Base-by-base conservation (phyloP, 1,284 basidiomycete species). In the Ustilago crameri region DNA sequence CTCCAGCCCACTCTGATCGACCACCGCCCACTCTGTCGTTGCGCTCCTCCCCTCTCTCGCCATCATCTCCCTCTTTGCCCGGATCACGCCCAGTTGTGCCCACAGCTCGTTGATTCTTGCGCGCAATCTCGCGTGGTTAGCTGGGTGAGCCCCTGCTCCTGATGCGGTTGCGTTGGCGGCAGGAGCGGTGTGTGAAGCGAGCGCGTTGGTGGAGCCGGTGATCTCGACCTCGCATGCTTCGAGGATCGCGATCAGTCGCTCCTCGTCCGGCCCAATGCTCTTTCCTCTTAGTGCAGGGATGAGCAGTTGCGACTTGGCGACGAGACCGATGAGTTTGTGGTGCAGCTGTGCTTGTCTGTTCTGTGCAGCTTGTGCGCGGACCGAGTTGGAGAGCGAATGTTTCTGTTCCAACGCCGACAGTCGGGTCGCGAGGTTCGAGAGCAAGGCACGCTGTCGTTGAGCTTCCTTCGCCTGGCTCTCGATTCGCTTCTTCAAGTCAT, bases 71-170 rank as follows among this genome's bases (percentile, higher is more conserved):
- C 74, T 51, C 64, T 70, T 71, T 2, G 79, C 77, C 37, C 78
- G 70, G 5, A 80, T 57, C 3, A 76, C 75, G 17, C 77, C 78
- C n/a, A 82, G 53, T 52, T 73, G 68, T 4, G 80, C 78, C 81
- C 81, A 82, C 10, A 82, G 77, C 58, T 82, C 80, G 59, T 82
- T 80, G 24, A 82, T 55, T 38, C 72, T 74, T 22, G 77, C 74
- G n/a, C 77, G 43, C 44, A 82, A 51, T 7, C 72, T 50, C 9
- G 58, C 65, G 17, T 69, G 58, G 32, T 60, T 64, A 10, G 45
- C 61, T 1, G 50, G 40, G 35, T 47, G 44, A 5, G 24, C 32
- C 3, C 23, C 5, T 30, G 42, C 38, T 20, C 9, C 32, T 20
- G 9, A 17, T n/a, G n/a, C n/a, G n/a, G 18, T 20, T 45, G 17